phyloP scores from a whole-genome alignment of 768 basidiomycete genomes.

The Dacryopinax primogenitus region DNA sequence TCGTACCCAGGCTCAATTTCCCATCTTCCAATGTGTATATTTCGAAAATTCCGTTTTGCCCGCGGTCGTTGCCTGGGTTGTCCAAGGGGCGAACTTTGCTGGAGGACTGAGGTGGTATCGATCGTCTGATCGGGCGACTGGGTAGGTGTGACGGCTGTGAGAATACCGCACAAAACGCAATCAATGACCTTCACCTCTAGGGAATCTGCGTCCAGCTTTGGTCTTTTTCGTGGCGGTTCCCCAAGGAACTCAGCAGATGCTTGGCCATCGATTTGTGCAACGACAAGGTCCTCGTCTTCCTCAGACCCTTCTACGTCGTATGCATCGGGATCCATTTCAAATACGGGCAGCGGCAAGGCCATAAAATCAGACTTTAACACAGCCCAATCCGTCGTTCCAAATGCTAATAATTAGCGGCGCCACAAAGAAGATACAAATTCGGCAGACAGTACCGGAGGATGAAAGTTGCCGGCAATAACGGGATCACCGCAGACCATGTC shows the following conservation, averaged over 20 bases:
- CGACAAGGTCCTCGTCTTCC: background rate
- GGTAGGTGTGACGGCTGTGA: background rate
- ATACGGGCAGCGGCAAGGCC: background rate
- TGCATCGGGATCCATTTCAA: background rate
- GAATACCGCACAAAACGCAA: background rate
- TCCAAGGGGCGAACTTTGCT: background rate
- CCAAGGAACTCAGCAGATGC: background rate
- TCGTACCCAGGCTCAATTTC: constrained; percentile 81
- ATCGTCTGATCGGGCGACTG: background rate
- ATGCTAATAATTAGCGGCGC: background rate
- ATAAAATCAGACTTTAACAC: background rate
- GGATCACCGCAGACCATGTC: constrained; percentile 2
- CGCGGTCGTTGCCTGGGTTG: background rate
- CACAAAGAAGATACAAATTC: background rate
- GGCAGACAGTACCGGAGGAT: background rate
- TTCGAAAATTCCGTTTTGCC: constrained; percentile 70
- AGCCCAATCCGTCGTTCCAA: background rate
- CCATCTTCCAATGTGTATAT: constrained; percentile 73
- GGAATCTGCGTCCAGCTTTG: background rate
- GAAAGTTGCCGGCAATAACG: background rate
- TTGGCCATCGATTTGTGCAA: background rate
- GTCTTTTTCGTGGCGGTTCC: background rate
- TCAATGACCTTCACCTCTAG: background rate
- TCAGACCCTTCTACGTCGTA: background rate
- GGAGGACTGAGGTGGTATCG: background rate